phyloP scores from a whole-genome alignment of 208 protist genomes.

The Trypanosoma mega region DNA sequence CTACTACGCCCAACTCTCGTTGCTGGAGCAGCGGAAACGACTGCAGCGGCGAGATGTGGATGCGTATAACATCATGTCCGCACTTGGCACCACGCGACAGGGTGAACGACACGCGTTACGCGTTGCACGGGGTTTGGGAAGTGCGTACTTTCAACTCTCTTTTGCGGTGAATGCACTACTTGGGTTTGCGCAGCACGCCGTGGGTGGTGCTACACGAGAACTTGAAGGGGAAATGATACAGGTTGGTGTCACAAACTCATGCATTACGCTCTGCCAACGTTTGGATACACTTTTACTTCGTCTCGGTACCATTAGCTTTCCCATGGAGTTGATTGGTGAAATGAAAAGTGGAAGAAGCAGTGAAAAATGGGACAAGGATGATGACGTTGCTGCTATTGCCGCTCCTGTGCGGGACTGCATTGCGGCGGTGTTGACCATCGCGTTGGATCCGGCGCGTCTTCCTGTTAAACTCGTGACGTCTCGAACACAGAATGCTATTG shows the following conservation, averaged over 20 bases:
- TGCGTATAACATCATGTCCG: slow-evolving; percentile 34
- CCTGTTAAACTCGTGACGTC: slow-evolving; percentile 50
- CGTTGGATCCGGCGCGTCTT: slow-evolving; percentile 52
- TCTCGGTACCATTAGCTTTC: slow-evolving; percentile 57
- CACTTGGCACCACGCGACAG: slow-evolving; percentile 27
- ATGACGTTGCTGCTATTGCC: slow-evolving; percentile 21
- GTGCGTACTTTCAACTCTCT: slow-evolving; percentile 72
- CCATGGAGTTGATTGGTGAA: slow-evolving; percentile 17
- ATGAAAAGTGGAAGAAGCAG: too few relatives aligned
- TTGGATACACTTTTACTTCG: slow-evolving; percentile 64
- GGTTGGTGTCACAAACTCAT: slow-evolving; percentile 28
- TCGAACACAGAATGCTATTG: slow-evolving; percentile 57
- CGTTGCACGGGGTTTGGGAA: slow-evolving; percentile 55
- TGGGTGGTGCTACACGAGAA: slow-evolving; percentile 41
- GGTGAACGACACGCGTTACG: slow-evolving; percentile 22
- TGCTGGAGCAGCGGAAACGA: slow-evolving; percentile 62
- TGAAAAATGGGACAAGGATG: too few relatives aligned
- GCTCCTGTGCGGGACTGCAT: slow-evolving; percentile 45
- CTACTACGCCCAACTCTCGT: slow-evolving; percentile 63
- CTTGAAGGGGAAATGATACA: slow-evolving; percentile 40
- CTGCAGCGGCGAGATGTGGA: slow-evolving; percentile 55
- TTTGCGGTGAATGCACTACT: slow-evolving; percentile 79
- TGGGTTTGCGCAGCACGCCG: slow-evolving; percentile 61
- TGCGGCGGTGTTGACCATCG: slow-evolving; percentile 41
- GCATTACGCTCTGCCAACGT: slow-evolving; percentile 58